phyloP scores from a whole-genome alignment of 345 rosid genomes.

The Erodium maritimum region DNA sequence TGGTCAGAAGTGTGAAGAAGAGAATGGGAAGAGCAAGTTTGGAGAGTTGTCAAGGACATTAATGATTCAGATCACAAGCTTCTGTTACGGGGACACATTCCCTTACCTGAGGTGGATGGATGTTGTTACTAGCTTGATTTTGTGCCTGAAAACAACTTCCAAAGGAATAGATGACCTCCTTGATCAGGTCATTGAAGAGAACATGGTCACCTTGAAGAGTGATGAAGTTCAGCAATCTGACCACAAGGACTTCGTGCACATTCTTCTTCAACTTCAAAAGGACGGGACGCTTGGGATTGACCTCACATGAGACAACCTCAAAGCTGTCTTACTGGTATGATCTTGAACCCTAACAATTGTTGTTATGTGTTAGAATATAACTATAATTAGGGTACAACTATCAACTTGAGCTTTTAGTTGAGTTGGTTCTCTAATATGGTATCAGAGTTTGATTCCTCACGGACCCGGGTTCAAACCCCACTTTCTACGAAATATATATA shows the following conservation, averaged over 20 bases:
- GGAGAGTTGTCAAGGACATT: too few relatives aligned
- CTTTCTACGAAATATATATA: too few relatives aligned
- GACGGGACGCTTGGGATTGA: conserved; percentile 1
- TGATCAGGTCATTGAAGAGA: conserved; percentile 11
- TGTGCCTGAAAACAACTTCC: not conserved
- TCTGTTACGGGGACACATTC: too few relatives aligned
- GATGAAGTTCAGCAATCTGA: not conserved
- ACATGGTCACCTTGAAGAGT: not conserved
- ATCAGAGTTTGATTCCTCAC: too few relatives aligned
- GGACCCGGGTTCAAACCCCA: too few relatives aligned
- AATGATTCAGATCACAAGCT: too few relatives aligned
- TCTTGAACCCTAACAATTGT: not conserved
- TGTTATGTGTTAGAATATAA: conserved; percentile 6
- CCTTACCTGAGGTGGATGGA: too few relatives aligned
- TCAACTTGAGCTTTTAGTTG: too few relatives aligned
- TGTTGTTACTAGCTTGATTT: not conserved
- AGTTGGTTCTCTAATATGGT: too few relatives aligned
- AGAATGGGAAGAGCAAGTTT: too few relatives aligned
- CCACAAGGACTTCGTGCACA: conserved; percentile 7
- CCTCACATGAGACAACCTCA: conserved; percentile 5
- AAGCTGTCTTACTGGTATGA: conserved; percentile 10
- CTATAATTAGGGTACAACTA: too few relatives aligned
- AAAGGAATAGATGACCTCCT: not conserved
- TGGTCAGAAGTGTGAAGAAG: too few relatives aligned
- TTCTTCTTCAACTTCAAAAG: conserved; percentile 11